Evolutionary conservation across 768 basidiomycete species (phyloP), one percentile per base, ranked within the genome.

Genomic region (Boletus bicolor): DNA sequence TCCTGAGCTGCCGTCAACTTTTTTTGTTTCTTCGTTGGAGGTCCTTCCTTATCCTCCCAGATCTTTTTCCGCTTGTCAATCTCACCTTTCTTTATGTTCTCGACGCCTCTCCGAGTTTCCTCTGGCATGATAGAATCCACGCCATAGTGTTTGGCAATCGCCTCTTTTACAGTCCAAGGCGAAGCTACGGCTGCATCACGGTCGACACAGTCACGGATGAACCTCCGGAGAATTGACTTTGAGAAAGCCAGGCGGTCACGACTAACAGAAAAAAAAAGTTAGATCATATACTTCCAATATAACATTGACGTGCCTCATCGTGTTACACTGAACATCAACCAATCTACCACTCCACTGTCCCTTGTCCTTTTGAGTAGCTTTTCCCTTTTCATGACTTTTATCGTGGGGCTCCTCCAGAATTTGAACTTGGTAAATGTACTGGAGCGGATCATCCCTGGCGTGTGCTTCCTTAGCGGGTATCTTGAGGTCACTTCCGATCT

Each of bases 201-300:
- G 65, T 92, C 89, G 3, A 99, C 89, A 64, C 93, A 96, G 67
- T 98, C 97, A 58, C 92, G 87, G 55, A 99, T 91, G 73, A 96
- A 98, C 15, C 94, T 88, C 60, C 94, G 91, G 30, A 99, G 83
- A 63, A 98, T 96, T 17, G 94, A 94, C 72, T 98, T 98, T 30
- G 93, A 96, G 74, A 98, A 98, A 19, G 93, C 86, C 19, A 96
- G 79, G 50, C 95, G 90, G 71, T 99, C 97, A 57, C 97, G 94
- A 66, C 95, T 98, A 56, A 37, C 19, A 51, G 19, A 52, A 54
- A 44, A 30, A 49, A 34, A 38, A 41, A 19, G 56, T 44, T 34
- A 56, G 54, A 32, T 44, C 36, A 37, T 36, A 47, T 36, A 45
- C 34, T 51, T 46, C 39, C 47, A 44, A 44, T 19, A 15, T 26